These are phyloP conservation scores for Spatholobus suberectus DNA, from an alignment of 306 rosid species.

Conservation along the genomic window DNA sequence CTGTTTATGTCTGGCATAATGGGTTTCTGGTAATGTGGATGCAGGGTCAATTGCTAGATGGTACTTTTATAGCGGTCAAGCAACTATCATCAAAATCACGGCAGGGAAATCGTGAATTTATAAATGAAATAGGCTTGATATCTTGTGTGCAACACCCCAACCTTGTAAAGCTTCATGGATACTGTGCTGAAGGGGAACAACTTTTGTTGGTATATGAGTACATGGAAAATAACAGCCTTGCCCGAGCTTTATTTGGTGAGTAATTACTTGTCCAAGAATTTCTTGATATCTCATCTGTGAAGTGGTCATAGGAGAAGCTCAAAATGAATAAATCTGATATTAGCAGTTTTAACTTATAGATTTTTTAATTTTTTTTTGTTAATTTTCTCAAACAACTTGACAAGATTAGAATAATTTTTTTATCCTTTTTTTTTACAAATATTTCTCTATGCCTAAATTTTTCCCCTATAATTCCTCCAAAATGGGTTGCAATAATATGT, in stretches of 20 bases:
- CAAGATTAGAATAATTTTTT: background rate
- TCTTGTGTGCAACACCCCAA: constrained; percentile 80
- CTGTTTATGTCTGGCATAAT: background rate
- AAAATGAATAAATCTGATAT: background rate
- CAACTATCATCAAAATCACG: constrained; percentile 72
- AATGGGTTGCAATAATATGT: background rate
- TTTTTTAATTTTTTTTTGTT: background rate
- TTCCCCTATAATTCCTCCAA: background rate
- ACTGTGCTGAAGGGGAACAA: constrained; percentile 72
- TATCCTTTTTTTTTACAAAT: no score
- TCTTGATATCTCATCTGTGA: background rate
- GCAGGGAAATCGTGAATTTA: constrained; percentile 82
- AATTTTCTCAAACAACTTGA: background rate
- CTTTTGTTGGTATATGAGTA: constrained; percentile 75
- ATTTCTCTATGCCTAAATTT: background rate
- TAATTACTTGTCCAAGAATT: constrained; percentile 8
- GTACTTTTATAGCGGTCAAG: constrained; percentile 72
- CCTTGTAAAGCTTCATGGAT: constrained; percentile 80
- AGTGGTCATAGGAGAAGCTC: constrained; percentile 15
- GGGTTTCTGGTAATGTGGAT: constrained; percentile 28
- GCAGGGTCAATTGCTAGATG: constrained; percentile 73
- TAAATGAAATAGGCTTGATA: constrained; percentile 77
- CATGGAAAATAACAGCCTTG: constrained; percentile 79
- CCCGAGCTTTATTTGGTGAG: constrained; percentile 74
- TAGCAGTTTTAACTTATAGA: background rate